Evolutionary conservation across 148 eudicot species (phyloP).

Genomic region (Salicornia ramosissima): DNA sequence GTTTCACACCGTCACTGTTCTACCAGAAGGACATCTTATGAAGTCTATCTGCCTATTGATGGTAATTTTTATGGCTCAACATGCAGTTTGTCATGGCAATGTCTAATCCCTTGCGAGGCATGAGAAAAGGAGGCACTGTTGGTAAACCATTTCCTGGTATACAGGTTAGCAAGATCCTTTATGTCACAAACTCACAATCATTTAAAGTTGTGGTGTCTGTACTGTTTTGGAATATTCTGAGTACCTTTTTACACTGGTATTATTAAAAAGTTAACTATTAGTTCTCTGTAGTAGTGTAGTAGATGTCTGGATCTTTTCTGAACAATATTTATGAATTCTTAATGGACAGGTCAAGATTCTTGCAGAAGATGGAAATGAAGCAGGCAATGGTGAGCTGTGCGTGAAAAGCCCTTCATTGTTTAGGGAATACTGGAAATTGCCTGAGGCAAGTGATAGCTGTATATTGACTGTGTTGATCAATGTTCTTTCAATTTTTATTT

Average conservation of each 20-base stretch:
- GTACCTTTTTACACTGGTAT: not conserved
- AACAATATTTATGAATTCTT: not conserved
- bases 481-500: conserved; percentile 5
- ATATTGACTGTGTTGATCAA: not conserved
- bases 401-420: conserved; percentile 89
- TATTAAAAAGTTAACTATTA: not conserved
- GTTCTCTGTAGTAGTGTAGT: not conserved
- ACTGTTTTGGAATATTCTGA: not conserved
- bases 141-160: conserved; percentile 96
- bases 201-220: not conserved
- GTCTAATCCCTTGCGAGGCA: conserved; percentile 74
- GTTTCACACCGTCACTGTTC: not conserved
- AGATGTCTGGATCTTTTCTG: conserved; percentile 2
- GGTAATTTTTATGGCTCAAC: conserved; percentile 12
- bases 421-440: conserved; percentile 92
- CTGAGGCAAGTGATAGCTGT: conserved; percentile 48
- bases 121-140: conserved; percentile 91
- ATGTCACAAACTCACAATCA: not conserved
- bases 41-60: conserved; percentile 10
- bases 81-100: conserved; percentile 93
- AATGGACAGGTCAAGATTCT: conserved; percentile 70
- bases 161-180: conserved; percentile 53
- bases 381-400: conserved; percentile 84
- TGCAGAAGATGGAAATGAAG: conserved; percentile 54
- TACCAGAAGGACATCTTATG: not conserved